Conservation (phyloP, 2,329 filamentous ascomycete genomes). For the Fusarium sp. region DNA sequence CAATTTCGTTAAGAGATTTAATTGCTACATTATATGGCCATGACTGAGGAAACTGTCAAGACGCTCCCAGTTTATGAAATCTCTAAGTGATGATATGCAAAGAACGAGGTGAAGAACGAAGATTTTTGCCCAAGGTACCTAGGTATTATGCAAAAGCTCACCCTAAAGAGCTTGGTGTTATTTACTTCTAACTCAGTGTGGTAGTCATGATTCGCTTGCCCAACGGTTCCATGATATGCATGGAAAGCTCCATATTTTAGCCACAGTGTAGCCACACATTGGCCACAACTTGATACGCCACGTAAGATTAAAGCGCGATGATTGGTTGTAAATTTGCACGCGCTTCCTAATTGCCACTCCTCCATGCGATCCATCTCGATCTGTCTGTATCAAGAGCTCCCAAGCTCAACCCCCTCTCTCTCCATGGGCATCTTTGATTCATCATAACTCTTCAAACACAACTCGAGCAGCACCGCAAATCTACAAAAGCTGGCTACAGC, state of each 20-base stretch:
- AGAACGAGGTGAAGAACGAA: background rate
- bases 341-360: constrained; percentile 42
- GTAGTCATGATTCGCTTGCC: constrained; percentile 2
- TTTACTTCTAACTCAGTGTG: background rate
- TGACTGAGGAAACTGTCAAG: background rate
- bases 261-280: constrained; percentile 26
- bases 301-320: constrained; percentile 7
- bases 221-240: constrained; percentile 14
- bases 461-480: constrained; percentile 27
- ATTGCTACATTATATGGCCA: too few relatives aligned
- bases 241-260: background rate
- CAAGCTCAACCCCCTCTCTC: constrained; percentile 41
- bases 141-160: background rate
- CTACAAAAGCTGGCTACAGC: constrained; percentile 20
- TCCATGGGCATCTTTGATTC: constrained; percentile 46
- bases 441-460: constrained; percentile 36
- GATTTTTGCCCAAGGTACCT: background rate
- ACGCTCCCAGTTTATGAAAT: background rate
- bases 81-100: background rate
- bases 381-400: constrained; percentile 44
- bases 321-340: constrained; percentile 43
- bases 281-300: constrained; percentile 36
- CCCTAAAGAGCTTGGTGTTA: background rate
- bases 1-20: background rate
- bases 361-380: constrained; percentile 50